These are phyloP conservation scores for Venturia effusa DNA, from an alignment of 2,329 filamentous ascomycete species.

Conservation along the genomic window DNA sequence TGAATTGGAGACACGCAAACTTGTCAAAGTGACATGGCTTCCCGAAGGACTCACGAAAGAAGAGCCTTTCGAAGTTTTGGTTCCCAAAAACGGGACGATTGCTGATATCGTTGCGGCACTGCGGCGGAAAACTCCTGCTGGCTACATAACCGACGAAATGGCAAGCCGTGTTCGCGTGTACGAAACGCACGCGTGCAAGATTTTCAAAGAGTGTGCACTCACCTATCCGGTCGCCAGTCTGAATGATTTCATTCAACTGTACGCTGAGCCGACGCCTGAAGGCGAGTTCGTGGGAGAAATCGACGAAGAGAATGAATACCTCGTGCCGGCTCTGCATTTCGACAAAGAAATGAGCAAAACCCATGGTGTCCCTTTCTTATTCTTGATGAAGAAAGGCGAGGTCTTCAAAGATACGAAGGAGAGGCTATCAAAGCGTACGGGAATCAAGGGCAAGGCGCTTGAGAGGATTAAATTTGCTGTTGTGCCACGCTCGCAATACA, in stretches of 20 bases:
- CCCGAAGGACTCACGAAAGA: constrained; percentile 88
- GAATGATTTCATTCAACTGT: constrained; percentile 74
- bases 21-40: constrained; percentile 70
- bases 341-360: constrained; percentile 76
- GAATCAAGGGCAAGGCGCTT: constrained; percentile 94
- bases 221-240: constrained; percentile 69
- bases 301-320: constrained; percentile 52
- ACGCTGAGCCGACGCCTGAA: constrained; percentile 70
- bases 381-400: constrained; percentile 75
- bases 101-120: constrained; percentile 67
- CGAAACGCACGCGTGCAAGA: constrained; percentile 71
- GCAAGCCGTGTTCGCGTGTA: constrained; percentile 66
- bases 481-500: constrained; percentile 55
- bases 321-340: constrained; percentile 81
- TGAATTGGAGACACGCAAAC: constrained; percentile 88
- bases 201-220: constrained; percentile 64
- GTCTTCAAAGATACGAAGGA: constrained; percentile 86
- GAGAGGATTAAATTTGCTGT: constrained; percentile 97
- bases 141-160: constrained; percentile 44
- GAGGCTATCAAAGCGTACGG: constrained; percentile 82
- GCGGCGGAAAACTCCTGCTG: constrained; percentile 50
- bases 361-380: constrained; percentile 86
- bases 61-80: constrained; percentile 72
- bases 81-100: constrained; percentile 74
- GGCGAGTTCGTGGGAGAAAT: constrained; percentile 43